Conservation (phyloP, 2,329 filamentous ascomycete genomes). For the Fusarium sacchari region DNA sequence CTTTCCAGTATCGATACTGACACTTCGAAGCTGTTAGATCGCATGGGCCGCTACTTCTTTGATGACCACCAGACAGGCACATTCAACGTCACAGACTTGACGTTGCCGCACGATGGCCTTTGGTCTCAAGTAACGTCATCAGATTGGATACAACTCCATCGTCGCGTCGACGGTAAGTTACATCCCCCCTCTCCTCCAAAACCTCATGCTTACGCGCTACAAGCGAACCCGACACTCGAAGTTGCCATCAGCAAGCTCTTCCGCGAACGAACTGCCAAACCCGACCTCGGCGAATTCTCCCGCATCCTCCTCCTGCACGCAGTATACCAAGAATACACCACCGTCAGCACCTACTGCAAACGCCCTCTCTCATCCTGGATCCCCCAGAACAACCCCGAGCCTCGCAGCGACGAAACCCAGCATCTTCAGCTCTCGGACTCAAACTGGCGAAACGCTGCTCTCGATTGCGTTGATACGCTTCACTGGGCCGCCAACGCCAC, state of each 20-base stretch:
- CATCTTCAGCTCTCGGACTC: not conserved
- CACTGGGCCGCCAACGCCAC: constrained; percentile 67
- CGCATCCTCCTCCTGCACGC: constrained; percentile 38
- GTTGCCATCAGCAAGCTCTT: constrained; percentile 20
- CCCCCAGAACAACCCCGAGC: constrained; percentile 18
- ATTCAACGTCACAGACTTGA: not conserved
- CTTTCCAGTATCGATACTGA: rapidly evolving
- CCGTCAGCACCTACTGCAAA: constrained; percentile 27
- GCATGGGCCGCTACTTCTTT: constrained; percentile 8
- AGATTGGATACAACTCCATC: constrained; percentile 2
- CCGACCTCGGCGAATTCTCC: constrained; percentile 34
- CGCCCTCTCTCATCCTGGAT: constrained; percentile 33
- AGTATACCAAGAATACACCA: constrained; percentile 32
- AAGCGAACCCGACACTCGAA: constrained; percentile 26
- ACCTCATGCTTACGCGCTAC: constrained; percentile 4
- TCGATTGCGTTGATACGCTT: constrained; percentile 63
- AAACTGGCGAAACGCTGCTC: constrained; percentile 56
- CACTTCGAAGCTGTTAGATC: not conserved
- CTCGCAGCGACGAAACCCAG: not conserved
- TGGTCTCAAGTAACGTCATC: constrained; percentile 1
- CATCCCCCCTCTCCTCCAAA: no score
- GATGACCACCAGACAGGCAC: not conserved
- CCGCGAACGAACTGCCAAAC: constrained; percentile 20
- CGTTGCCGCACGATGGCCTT: constrained; percentile 16
- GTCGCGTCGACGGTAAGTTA: not conserved